Evolutionary conservation across 2,329 filamentous ascomycete species (phyloP).

Genomic region (Colletotrichum neosansevieriae): DNA sequence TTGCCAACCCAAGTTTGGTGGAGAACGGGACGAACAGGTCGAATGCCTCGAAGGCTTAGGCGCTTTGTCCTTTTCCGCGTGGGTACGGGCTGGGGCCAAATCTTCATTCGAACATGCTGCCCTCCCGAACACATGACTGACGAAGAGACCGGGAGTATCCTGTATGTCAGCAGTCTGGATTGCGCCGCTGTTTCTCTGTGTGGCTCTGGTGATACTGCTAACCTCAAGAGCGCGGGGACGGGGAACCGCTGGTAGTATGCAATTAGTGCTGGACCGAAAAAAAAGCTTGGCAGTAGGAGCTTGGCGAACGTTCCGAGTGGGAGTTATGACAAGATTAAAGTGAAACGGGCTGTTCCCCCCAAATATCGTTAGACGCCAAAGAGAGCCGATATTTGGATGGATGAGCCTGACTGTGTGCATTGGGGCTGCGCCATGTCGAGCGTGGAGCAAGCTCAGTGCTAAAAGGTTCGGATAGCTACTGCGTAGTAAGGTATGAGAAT

Average conservation of each 20-base stretch:
- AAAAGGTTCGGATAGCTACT: not conserved
- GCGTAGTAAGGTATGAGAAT: no score
- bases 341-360: conserved; percentile 25
- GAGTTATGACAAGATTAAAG: conserved; percentile 11
- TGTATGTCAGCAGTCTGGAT: not conserved
- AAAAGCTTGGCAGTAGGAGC: conserved; percentile 33
- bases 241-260: not conserved
- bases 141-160: conserved; percentile 16
- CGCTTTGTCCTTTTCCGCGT: conserved; percentile 21
- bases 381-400: conserved; percentile 11
- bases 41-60: not conserved
- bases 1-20: conserved; percentile 26
- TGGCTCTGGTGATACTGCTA: conserved; percentile 16
- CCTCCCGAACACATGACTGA: not conserved
- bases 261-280: conserved; percentile 18
- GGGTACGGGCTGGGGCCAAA: conserved; percentile 8
- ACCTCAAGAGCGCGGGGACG: conserved; percentile 24
- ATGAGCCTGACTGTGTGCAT: not conserved
- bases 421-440: not conserved
- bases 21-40: conserved; percentile 13
- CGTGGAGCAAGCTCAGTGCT: not conserved
- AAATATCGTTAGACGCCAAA: not conserved
- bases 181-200: conserved; percentile 25
- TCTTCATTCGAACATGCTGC: conserved; percentile 11
- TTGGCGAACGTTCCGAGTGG: conserved; percentile 34